Percentiles rank a stretch among this genome's conserved stretches.
phyloP scores from a whole-genome alignment of 1,284 basidiomycete genomes.

The Chiua sp. region DNA sequence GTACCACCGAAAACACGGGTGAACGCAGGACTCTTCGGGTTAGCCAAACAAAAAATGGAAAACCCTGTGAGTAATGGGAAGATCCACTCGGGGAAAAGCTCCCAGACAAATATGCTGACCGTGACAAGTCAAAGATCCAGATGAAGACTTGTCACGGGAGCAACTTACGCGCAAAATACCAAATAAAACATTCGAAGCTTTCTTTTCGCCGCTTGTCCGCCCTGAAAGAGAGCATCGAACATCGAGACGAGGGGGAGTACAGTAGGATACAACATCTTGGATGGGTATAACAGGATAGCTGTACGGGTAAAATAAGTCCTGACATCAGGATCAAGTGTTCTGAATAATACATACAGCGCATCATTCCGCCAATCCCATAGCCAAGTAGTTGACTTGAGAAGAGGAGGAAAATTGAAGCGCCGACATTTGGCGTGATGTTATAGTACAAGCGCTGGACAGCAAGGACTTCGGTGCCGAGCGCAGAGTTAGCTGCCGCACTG shows the following conservation, averaged over 20 bases:
- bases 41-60: conserved; percentile 64
- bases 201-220: conserved; percentile 40
- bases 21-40: conserved; percentile 51
- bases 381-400: conserved; percentile 64
- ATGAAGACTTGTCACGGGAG: conserved; percentile 28
- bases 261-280: conserved; percentile 63
- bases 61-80: conserved; percentile 54
- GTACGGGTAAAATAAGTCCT: conserved; percentile 15
- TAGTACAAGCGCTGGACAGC: conserved; percentile 65
- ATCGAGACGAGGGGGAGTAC: conserved; percentile 61
- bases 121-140: not conserved
- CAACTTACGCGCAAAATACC: conserved; percentile 45
- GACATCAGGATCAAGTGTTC: not conserved
- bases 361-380: conserved; percentile 60
- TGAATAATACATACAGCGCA: conserved; percentile 36
- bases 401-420: conserved; percentile 61
- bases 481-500: conserved; percentile 66
- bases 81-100: conserved; percentile 56
- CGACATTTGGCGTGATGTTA: conserved; percentile 58
- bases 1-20: conserved; percentile 64
- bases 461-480: conserved; percentile 69
- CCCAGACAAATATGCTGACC: conserved; percentile 53
- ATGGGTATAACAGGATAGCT: conserved; percentile 64
- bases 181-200: conserved; percentile 57
- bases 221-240: conserved; percentile 56